phyloP scores from a whole-genome alignment of 306 rosid species.

The Dryas drummondii region DNA sequence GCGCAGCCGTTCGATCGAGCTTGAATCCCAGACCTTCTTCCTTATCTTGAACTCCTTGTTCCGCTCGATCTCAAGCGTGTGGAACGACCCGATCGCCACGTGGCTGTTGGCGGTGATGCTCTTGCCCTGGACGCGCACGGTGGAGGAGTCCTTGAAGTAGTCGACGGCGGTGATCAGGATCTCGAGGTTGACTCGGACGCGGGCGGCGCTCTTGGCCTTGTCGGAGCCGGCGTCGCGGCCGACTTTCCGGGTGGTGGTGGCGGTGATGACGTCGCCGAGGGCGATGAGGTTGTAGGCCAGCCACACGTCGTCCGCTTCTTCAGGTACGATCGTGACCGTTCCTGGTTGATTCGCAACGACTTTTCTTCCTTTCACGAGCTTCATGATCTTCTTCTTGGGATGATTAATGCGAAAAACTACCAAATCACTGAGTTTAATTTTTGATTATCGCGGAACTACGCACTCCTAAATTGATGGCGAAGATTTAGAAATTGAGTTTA shows the following conservation, averaged over 20 bases:
- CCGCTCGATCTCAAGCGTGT: not conserved
- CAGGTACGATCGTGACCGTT: not conserved
- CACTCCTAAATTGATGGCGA: too few relatives aligned
- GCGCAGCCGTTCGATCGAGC: not conserved
- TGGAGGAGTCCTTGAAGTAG: constrained; percentile 6
- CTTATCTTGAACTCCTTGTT: not conserved
- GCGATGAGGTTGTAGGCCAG: not conserved
- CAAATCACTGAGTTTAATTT: too few relatives aligned
- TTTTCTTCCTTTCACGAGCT: not conserved
- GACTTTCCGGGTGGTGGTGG: not conserved
- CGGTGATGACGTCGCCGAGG: not conserved
- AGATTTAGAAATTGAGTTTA: too few relatives aligned
- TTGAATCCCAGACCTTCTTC: not conserved
- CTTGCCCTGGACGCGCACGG: not conserved
- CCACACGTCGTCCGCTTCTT: not conserved
- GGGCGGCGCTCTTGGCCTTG: not conserved
- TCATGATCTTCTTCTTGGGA: not conserved
- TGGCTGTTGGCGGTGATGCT: not conserved
- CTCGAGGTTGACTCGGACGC: not conserved
- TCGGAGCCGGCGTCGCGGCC: not conserved
- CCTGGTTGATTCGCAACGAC: not conserved
- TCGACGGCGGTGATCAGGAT: not conserved
- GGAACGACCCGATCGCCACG: not conserved
- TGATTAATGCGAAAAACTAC: too few relatives aligned
- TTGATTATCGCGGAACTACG: too few relatives aligned